These are phyloP conservation scores for Irpex rosettiformis DNA, from an alignment of 1,284 basidiomycete species.

Conservation along the genomic window DNA sequence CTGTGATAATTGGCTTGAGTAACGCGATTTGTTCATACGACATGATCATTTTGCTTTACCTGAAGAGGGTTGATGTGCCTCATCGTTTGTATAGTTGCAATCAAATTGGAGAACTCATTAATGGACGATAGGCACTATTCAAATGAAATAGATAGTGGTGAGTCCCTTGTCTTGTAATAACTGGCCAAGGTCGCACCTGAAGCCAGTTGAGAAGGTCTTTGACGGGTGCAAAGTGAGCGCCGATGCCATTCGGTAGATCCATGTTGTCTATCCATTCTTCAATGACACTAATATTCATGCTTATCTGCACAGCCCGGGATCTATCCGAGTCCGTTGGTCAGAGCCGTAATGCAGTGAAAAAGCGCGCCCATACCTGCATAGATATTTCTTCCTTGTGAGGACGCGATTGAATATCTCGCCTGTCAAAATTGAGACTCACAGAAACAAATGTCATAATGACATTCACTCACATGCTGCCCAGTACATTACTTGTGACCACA, in stretches of 20 bases:
- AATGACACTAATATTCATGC: constrained; percentile 81
- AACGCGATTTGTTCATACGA: not conserved
- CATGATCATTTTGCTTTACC: constrained; percentile 33
- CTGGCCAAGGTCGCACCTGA: constrained; percentile 45
- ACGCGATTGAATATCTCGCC: constrained; percentile 96
- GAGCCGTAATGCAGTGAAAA: constrained; percentile 3
- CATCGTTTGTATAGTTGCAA: constrained; percentile 88
- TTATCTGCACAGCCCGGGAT: constrained; percentile 86
- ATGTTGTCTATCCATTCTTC: constrained; percentile 91
- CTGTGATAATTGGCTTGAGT: constrained; percentile 31
- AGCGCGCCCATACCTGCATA: constrained; percentile 67
- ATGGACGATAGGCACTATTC: constrained; percentile 83
- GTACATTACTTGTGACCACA: constrained; percentile 94
- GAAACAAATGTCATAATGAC: constrained; percentile 24
- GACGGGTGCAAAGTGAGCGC: constrained; percentile 81
- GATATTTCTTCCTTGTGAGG: constrained; percentile 86
- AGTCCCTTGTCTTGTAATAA: not conserved
- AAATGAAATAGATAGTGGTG: not conserved
- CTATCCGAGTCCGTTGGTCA: constrained; percentile 31
- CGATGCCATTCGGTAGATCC: constrained; percentile 78
- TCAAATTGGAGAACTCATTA: constrained; percentile 81
- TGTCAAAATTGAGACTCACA: constrained; percentile 24
- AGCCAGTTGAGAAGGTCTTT: constrained; percentile 87
- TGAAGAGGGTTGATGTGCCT: constrained; percentile 89
- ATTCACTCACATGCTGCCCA: constrained; percentile 71